phyloP scores from a whole-genome alignment of 805 yeast species.

The Vanderwaltozyma tropicalis region DNA sequence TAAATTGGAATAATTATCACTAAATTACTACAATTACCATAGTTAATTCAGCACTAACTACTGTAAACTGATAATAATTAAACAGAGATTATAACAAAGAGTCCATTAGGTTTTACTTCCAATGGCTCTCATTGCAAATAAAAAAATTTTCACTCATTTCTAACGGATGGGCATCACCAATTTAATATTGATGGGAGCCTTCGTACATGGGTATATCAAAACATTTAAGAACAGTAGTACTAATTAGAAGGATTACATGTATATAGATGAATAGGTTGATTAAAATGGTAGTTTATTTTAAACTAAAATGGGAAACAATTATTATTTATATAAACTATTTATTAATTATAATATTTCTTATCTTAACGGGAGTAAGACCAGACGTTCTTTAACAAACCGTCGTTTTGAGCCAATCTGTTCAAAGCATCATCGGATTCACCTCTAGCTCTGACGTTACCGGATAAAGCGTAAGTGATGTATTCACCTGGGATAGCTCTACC shows the following conservation, averaged over 20 bases:
- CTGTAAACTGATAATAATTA: not conserved
- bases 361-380: constrained; percentile 87
- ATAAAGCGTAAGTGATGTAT: constrained; percentile 89
- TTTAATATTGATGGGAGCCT: no score
- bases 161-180: not conserved
- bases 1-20: not conserved
- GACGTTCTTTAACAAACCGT: constrained; percentile 94
- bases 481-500: constrained; percentile 91
- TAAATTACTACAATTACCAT: no score
- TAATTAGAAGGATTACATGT: no score
- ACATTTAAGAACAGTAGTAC: no score
- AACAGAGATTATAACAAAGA: no score
- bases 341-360: constrained; percentile 2
- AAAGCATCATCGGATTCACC: constrained; percentile 99
- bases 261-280: no score
- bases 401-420: constrained; percentile 98
- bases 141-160: not conserved
- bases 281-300: no score
- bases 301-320: not conserved
- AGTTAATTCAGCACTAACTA: not conserved
- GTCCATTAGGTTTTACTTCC: no score
- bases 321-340: not conserved
- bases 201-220: no score
- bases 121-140: no score
- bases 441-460: constrained; percentile 95